phyloP scores from a whole-genome alignment of 768 basidiomycete genomes.

The Boletales sp. region DNA sequence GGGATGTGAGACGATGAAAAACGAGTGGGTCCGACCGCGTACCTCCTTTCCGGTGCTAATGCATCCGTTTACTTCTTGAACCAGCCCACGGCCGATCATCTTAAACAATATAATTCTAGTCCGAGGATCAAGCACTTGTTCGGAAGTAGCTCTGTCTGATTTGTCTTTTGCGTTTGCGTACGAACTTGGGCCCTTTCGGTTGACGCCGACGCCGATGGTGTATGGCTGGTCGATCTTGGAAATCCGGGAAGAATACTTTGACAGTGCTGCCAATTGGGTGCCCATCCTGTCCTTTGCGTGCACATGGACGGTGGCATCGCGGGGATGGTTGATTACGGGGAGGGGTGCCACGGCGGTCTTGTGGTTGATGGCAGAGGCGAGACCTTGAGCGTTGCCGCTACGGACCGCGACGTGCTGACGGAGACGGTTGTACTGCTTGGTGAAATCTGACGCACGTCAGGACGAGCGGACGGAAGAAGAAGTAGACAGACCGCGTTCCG shows the following conservation, averaged over 20 bases:
- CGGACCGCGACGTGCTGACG: conserved; percentile 87
- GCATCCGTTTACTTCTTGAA: conserved; percentile 92
- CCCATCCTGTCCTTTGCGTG: conserved; percentile 55
- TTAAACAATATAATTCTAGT: conserved; percentile 93
- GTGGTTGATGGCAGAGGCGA: conserved; percentile 48
- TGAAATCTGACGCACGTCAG: conserved; percentile 68
- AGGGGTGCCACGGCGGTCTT: conserved; percentile 53
- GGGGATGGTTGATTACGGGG: conserved; percentile 71
- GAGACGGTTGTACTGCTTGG: conserved; percentile 96
- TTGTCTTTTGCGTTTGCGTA: conserved; percentile 92
- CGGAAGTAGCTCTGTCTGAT: conserved; percentile 92
- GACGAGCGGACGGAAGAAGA: background rate
- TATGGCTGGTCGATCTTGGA: conserved; percentile 76
- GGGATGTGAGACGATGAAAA: conserved; percentile 3
- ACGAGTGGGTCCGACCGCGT: conserved; percentile 9
- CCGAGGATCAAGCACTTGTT: conserved; percentile 96
- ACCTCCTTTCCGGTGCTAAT: conserved; percentile 99
- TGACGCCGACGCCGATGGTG: conserved; percentile 66
- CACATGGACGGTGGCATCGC: conserved; percentile 26
- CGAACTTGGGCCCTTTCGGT: conserved; percentile 88
- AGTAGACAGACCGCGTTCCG: conserved; percentile 63
- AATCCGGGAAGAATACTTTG: conserved; percentile 74
- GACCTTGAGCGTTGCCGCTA: conserved; percentile 63
- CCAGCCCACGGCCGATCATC: conserved; percentile 87
- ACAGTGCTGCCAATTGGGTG: conserved; percentile 70